Percentiles rank a stretch among this genome's conserved stretches.
Conservation (phyloP, 306 rosid genomes). For the Medicago arabica region DNA sequence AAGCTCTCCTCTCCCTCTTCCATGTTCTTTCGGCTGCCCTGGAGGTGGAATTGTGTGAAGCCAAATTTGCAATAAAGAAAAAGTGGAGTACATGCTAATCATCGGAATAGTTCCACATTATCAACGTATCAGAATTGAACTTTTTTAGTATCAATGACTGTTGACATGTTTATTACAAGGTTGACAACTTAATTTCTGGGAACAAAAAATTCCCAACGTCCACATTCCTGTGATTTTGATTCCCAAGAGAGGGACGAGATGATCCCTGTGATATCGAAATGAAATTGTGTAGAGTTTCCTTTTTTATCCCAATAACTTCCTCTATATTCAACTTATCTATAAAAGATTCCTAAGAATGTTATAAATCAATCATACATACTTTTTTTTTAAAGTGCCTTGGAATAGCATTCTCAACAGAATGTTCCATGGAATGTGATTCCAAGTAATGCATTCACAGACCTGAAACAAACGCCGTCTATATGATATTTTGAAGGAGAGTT, state of each 20-base stretch:
- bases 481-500: constrained; percentile 11
- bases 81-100: neutral
- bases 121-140: neutral
- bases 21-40: neutral
- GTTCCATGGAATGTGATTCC: neutral
- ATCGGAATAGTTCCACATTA: neutral
- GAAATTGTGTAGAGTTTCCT: neutral
- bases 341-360: neutral
- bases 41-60: neutral
- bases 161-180: neutral
- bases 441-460: neutral
- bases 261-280: neutral
- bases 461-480: neutral
- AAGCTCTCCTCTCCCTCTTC: neutral
- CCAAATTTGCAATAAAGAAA: neutral
- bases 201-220: neutral
- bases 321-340: neutral
- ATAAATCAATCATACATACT: neutral
- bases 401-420: neutral
- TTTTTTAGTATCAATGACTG: neutral
- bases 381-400: neutral
- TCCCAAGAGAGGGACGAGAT: neutral
- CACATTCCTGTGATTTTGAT: neutral
- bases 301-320: neutral
- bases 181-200: neutral